Percentiles rank a stretch among this genome's conserved stretches.
Conservation (phyloP, 805 yeast genomes). For the baker's yeast (Saccharomyces cerevisiae) region DNA sequence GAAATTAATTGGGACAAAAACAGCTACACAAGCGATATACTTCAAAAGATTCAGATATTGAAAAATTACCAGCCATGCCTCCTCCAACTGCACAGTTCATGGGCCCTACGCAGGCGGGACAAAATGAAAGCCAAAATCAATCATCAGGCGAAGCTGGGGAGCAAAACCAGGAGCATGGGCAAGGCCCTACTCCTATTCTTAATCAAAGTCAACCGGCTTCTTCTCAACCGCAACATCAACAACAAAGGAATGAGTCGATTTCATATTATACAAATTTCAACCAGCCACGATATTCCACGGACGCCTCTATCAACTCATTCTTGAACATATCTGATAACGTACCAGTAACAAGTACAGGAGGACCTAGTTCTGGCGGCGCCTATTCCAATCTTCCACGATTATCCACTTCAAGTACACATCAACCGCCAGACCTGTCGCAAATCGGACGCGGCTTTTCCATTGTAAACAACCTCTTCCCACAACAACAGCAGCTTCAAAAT, state of each 20-base stretch:
- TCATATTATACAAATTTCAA: constrained; percentile 17
- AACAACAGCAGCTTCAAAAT: constrained; percentile 1
- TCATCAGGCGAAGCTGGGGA: neutral
- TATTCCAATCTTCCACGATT: neutral
- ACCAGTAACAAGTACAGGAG: constrained; percentile 3
- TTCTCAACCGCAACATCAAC: neutral
- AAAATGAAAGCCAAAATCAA: neutral
- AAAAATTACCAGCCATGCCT: neutral
- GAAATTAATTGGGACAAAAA: neutral
- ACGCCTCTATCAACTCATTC: constrained; percentile 19
- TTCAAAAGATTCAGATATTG: neutral
- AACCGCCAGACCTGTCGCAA: constrained; percentile 12
- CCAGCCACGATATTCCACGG: constrained; percentile 18
- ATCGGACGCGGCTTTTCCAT: constrained; percentile 28
- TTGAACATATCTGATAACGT: constrained; percentile 19
- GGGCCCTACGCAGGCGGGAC: neutral
- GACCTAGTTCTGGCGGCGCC: neutral
- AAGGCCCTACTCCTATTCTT: neutral
- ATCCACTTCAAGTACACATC: constrained; percentile 4
- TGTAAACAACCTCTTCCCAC: constrained; percentile 24
- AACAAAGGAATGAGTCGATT: constrained; percentile 11
- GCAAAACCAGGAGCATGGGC: neutral
- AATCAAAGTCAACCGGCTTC: neutral
- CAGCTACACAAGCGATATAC: neutral
- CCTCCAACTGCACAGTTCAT: neutral